phyloP scores from a whole-genome alignment of 495 filamentous ascomycete genomes.

The Halenospora varia region DNA sequence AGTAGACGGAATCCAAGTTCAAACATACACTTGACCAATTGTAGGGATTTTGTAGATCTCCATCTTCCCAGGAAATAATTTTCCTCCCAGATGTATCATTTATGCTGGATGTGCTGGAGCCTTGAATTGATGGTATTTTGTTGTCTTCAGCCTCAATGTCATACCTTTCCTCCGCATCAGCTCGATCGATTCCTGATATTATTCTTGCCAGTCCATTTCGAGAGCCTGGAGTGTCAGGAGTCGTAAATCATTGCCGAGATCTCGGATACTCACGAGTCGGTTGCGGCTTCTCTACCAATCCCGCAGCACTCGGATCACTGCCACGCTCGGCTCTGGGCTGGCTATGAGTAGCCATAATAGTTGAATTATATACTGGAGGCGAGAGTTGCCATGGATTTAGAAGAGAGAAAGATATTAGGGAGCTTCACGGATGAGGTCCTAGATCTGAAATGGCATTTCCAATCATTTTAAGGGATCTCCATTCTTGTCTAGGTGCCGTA shows the following conservation, averaged over 20 bases:
- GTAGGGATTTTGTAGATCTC: slow-evolving; percentile 51
- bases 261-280: slow-evolving; percentile 7
- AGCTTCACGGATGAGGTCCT: neutral
- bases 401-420: neutral
- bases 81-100: slow-evolving; percentile 28
- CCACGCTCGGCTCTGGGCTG: neutral
- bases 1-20: too few species aligned
- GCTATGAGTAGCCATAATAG: neutral
- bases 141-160: slow-evolving; percentile 34
- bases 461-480: neutral
- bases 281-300: slow-evolving; percentile 3
- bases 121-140: slow-evolving; percentile 12
- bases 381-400: neutral
- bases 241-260: neutral
- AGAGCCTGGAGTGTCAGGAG: slow-evolving; percentile 2
- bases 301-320: slow-evolving; percentile 7
- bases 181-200: slow-evolving; percentile 33
- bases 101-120: slow-evolving; percentile 17
- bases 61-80: slow-evolving; percentile 44
- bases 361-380: neutral
- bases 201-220: slow-evolving; percentile 12
- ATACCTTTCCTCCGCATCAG: slow-evolving; percentile 32
- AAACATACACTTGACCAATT: slow-evolving; percentile 45
- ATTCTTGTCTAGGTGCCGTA: neutral
- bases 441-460: neutral